Percentiles rank a stretch among this genome's conserved stretches.
Conservation (phyloP, 169 alveolate species). For the Cryptosporidium bovis region DNA sequence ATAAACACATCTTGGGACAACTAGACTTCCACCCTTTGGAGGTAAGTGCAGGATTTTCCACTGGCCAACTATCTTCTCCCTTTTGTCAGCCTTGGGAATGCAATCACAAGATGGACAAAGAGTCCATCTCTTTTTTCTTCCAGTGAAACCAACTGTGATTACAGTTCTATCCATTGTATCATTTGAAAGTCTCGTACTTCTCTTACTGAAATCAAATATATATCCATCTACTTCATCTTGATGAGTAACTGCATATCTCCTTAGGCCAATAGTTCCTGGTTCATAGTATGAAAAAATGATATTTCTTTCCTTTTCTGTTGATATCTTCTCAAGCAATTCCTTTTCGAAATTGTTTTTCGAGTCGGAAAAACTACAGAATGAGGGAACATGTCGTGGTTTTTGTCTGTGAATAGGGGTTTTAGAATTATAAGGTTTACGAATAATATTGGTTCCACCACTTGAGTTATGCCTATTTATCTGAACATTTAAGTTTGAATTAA, state of each 20-base stretch:
- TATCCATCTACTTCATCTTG: constrained; percentile 75
- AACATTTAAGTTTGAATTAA: background rate
- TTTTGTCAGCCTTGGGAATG: constrained; percentile 68
- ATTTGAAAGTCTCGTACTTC: constrained; percentile 65
- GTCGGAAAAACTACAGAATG: constrained; percentile 52
- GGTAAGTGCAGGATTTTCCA: constrained; percentile 69
- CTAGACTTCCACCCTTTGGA: constrained; percentile 68
- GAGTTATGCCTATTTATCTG: constrained; percentile 2
- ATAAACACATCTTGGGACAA: constrained; percentile 72
- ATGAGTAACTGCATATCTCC: constrained; percentile 73
- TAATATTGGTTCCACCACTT: constrained; percentile 33
- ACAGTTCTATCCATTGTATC: constrained; percentile 74
- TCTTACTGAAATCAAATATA: constrained; percentile 65
- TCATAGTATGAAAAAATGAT: constrained; percentile 51
- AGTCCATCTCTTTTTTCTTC: constrained; percentile 71
- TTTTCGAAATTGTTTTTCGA: constrained; percentile 45
- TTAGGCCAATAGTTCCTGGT: constrained; percentile 69
- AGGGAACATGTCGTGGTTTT: constrained; percentile 75
- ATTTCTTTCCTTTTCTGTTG: constrained; percentile 58
- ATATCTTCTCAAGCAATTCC: constrained; percentile 40
- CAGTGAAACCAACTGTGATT: constrained; percentile 71
- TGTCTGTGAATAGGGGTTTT: constrained; percentile 69
- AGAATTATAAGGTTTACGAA: constrained; percentile 63
- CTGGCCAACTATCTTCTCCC: constrained; percentile 71
- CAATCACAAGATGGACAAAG: constrained; percentile 75